These are phyloP conservation scores for Coemansia sp. DNA, from an alignment of 192 early-diverging fungal genomes.

Conservation along the genomic window DNA sequence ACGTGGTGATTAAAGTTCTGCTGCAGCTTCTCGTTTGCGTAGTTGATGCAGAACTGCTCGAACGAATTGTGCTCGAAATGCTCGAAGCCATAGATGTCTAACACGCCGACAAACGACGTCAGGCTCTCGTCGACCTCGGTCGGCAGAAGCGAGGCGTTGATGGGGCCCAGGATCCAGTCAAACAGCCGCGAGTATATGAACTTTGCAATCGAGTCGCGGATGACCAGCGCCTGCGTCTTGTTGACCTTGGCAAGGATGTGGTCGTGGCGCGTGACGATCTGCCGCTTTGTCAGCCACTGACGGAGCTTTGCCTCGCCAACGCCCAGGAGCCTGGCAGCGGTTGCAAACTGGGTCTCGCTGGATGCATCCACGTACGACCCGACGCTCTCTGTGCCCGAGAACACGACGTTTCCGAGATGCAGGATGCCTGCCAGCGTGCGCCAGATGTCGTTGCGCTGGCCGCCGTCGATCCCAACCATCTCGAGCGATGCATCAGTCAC, in stretches of 20 bases:
- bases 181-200: constrained; percentile 81
- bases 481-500: constrained; percentile 79
- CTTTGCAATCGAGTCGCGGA: constrained; percentile 71
- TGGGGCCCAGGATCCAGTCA: constrained; percentile 77
- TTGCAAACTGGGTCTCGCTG: constrained; percentile 66
- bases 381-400: constrained; percentile 57
- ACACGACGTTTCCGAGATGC: constrained; percentile 85
- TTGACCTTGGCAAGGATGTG: constrained; percentile 77
- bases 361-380: constrained; percentile 66
- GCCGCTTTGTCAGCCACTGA: constrained; percentile 80
- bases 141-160: constrained; percentile 69
- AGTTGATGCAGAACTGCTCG: constrained; percentile 79
- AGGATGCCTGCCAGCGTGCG: constrained; percentile 84
- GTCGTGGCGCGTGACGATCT: constrained; percentile 78
- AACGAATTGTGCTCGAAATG: constrained; percentile 59
- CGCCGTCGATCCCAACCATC: constrained; percentile 76
- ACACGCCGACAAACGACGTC: constrained; percentile 78
- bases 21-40: constrained; percentile 87
- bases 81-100: constrained; percentile 87
- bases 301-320: constrained; percentile 72
- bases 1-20: constrained; percentile 69
- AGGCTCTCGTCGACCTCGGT: constrained; percentile 57
- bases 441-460: constrained; percentile 78
- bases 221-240: constrained; percentile 66
- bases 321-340: constrained; percentile 80